Evolutionary conservation across 495 filamentous ascomycete genomes (phyloP), one percentile per base, ranked within the genome.

Genomic region (Penicillium macrosclerotiorum): DNA sequence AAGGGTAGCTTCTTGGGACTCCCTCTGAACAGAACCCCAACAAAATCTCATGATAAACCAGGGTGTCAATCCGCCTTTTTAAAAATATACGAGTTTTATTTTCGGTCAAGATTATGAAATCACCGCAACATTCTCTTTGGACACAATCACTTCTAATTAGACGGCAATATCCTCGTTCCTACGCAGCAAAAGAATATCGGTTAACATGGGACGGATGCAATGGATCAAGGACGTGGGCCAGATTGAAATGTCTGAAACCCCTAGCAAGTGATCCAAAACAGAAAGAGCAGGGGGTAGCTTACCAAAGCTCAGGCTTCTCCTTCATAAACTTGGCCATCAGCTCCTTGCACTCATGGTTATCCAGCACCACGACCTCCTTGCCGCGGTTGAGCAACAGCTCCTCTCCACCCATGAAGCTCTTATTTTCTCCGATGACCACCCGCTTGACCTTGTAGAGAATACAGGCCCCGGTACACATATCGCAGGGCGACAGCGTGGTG

Each of bases 401-500:
- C 63, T 94, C 88, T 12, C 86, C 88, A 31, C 87, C 88, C 3
- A 88, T 55, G 48, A 90, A 90, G 34, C 78, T 92, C 57, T 78
- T 76, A 59, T 91, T 90, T 71, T 95, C 89, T 6, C 89, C 89
- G 68, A 94, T 80, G 25, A 95, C 87, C 2, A 93, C 87, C 3
- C 88, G 82, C 40, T 77, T 75, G 29, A 95, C 79, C 54, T 86
- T 85, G 70, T 90, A 93, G 42, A 91, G 74, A 34, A 94, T 67
- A 54, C 85, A 89, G 3, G 89, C 88, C 18, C 88, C 88, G 11
- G 88, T 85, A 74, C 87, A 92, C 88, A 93, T 93, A 60, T 90
- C 84, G 61, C 89, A 95, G 1, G 88, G 89, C 11, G 88, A 91
- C 4, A 94, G 71, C 2, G 89, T 92, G 7, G 88, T 93, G 65